These are phyloP conservation scores for Tetracladium setigerum DNA, from an alignment of 495 filamentous ascomycete species.

Conservation along the genomic window DNA sequence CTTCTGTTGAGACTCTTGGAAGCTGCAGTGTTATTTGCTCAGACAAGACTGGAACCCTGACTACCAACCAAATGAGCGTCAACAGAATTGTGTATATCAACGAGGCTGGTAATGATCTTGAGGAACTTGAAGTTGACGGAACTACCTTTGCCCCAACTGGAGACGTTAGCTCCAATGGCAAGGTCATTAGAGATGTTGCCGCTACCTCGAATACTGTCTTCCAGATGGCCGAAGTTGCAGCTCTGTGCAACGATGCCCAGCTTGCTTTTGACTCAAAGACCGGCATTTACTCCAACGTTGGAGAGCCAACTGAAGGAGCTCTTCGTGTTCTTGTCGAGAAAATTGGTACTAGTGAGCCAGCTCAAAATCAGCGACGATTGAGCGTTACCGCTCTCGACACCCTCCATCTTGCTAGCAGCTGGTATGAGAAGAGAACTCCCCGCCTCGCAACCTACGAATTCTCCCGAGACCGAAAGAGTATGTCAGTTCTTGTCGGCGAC, in stretches of 20 bases:
- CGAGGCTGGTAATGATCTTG: conserved; percentile 62
- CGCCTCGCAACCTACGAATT: conserved; percentile 91
- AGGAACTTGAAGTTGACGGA: conserved; percentile 87
- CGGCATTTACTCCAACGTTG: conserved; percentile 71
- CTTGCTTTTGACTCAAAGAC: conserved; percentile 75
- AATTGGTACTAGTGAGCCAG: conserved; percentile 59
- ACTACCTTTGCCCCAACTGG: conserved; percentile 89
- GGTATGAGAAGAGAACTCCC: conserved; percentile 70
- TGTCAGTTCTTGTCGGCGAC: conserved; percentile 85
- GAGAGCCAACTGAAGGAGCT: conserved; percentile 94
- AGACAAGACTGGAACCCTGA: conserved; percentile 98
- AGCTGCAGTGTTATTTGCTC: conserved; percentile 99
- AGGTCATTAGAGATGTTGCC: conserved; percentile 58
- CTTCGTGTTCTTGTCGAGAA: conserved; percentile 90
- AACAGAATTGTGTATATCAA: conserved; percentile 82
- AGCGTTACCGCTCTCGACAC: conserved; percentile 61
- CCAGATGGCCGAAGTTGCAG: conserved; percentile 80
- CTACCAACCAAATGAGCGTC: conserved; percentile 99
- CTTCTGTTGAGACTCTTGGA: conserved; percentile 94
- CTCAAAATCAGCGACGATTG: conserved; percentile 46
- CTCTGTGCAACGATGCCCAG: conserved; percentile 82
- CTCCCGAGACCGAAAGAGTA: conserved; percentile 96
- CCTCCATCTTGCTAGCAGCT: conserved; percentile 53
- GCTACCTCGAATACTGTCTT: conserved; percentile 69
- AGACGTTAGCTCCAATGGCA: conserved; percentile 57